Evolutionary conservation across 495 filamentous ascomycete species (phyloP).

Genomic region (Aspergillus avenaceus): DNA sequence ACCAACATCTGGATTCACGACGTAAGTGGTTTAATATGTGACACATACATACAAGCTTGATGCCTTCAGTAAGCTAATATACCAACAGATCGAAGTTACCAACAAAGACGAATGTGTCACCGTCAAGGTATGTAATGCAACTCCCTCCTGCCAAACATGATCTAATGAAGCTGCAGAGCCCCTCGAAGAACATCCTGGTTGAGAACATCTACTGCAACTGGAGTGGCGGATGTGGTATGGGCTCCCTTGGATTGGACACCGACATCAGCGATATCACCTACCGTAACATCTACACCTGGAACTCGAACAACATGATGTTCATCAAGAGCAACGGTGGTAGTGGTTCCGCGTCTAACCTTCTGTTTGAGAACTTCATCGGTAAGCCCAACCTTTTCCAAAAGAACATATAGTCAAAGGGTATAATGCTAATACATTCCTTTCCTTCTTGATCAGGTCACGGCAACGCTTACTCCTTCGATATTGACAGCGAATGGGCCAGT

Average conservation of each 20-base stretch:
- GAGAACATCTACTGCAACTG: slow-evolving; percentile 58
- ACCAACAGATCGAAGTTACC: slow-evolving; percentile 46
- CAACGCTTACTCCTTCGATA: slow-evolving; percentile 50
- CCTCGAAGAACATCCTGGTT: slow-evolving; percentile 47
- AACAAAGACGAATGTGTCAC: slow-evolving; percentile 56
- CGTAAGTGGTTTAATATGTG: slow-evolving; percentile 16
- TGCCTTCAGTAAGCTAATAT: not conserved
- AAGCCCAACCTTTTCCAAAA: slow-evolving; percentile 6
- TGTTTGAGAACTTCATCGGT: slow-evolving; percentile 54
- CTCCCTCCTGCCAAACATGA: not conserved
- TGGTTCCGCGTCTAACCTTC: slow-evolving; percentile 41
- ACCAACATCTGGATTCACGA: slow-evolving; percentile 52
- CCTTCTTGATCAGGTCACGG: slow-evolving; percentile 35
- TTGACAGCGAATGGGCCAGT: slow-evolving; percentile 52
- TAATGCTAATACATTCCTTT: slow-evolving; percentile 8
- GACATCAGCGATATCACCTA: slow-evolving; percentile 45
- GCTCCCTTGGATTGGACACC: slow-evolving; percentile 36
- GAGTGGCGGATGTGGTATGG: slow-evolving; percentile 52
- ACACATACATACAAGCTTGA: not conserved
- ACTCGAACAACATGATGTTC: slow-evolving; percentile 60
- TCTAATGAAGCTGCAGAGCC: slow-evolving; percentile 24
- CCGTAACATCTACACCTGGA: slow-evolving; percentile 48
- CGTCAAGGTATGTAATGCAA: slow-evolving; percentile 32
- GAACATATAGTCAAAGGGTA: not conserved
- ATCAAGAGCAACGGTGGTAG: slow-evolving; percentile 57